Conservation (phyloP, 352 stramenopile species). For the Phytophthora palmivora region DNA sequence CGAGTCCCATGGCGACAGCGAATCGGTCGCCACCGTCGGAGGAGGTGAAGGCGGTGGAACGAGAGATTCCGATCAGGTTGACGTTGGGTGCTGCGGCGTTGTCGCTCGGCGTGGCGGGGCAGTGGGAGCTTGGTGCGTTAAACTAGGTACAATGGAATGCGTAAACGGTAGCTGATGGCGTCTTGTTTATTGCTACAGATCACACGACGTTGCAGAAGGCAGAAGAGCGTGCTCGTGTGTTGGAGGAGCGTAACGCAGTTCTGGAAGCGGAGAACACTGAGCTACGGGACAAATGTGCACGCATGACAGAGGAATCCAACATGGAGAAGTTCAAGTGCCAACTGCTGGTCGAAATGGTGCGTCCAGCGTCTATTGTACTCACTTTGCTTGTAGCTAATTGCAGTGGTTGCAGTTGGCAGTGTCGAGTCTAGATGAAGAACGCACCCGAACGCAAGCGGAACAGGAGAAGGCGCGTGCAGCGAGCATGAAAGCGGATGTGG, state of each 20-base stretch:
- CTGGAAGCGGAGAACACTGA: conserved; percentile 72
- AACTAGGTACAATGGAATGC: not conserved
- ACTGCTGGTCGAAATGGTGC: conserved; percentile 87
- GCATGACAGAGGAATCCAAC: conserved; percentile 81
- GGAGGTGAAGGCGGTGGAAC: conserved; percentile 30
- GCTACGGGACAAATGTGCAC: conserved; percentile 61
- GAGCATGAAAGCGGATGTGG: conserved; percentile 71
- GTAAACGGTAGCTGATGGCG: conserved; percentile 2
- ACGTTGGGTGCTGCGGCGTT: conserved; percentile 64
- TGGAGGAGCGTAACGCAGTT: conserved; percentile 52
- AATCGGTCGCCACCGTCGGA: conserved; percentile 10
- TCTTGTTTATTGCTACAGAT: conserved; percentile 42
- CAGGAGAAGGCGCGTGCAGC: conserved; percentile 62
- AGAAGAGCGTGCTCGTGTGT: conserved; percentile 33
- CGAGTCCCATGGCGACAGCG: conserved; percentile 10
- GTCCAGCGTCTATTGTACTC: not conserved
- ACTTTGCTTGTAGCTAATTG: not conserved
- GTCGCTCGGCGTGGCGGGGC: conserved; percentile 42
- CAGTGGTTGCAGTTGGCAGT: conserved; percentile 61
- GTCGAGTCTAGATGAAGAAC: conserved; percentile 85
- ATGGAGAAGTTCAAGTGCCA: conserved; percentile 92
- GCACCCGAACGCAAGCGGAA: conserved; percentile 62
- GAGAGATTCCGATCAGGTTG: conserved; percentile 71
- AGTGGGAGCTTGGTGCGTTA: conserved; percentile 73
- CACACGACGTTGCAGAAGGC: conserved; percentile 60